These are phyloP conservation scores for Agaricus blazei DNA, from an alignment of 768 basidiomycete genomes.

Conservation along the genomic window DNA sequence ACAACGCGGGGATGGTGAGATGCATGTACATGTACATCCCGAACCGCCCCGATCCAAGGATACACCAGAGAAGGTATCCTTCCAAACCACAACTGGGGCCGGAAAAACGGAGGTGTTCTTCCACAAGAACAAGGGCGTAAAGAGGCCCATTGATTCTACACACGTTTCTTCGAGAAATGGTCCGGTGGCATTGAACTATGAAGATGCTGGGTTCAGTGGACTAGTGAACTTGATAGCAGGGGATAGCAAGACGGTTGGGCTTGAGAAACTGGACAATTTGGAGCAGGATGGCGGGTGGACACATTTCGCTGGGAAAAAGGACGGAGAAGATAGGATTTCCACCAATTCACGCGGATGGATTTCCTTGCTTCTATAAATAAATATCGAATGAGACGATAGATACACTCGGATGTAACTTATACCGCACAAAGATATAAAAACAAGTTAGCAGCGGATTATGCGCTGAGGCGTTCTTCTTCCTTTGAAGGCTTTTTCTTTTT, in stretches of 20 bases:
- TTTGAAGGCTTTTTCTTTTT: slow-evolving; percentile 1
- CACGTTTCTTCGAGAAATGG: slow-evolving; percentile 47
- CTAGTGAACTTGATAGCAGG: slow-evolving; percentile 38
- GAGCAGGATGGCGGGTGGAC: slow-evolving; percentile 27
- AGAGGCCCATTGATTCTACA: slow-evolving; percentile 41
- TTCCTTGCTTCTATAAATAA: slow-evolving; percentile 36
- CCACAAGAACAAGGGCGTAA: slow-evolving; percentile 29
- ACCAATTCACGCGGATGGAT: slow-evolving; percentile 43
- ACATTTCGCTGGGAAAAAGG: slow-evolving; percentile 33
- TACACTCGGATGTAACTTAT: neutral
- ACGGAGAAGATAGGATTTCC: slow-evolving; percentile 34
- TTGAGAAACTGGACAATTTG: slow-evolving; percentile 17
- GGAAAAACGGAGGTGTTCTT: slow-evolving; percentile 50
- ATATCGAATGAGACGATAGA: neutral
- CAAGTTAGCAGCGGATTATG: neutral
- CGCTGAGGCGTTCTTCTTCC: slow-evolving; percentile 10
- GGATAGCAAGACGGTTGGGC: slow-evolving; percentile 27
- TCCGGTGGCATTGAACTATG: slow-evolving; percentile 53
- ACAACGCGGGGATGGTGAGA: slow-evolving; percentile 44
- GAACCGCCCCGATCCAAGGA: slow-evolving; percentile 24
- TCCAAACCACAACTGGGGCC: slow-evolving; percentile 48
- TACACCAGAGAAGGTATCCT: slow-evolving; percentile 27
- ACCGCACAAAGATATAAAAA: neutral
- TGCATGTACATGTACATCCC: slow-evolving; percentile 46
- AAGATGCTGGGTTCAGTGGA: slow-evolving; percentile 45